Conservation (phyloP, 1,284 basidiomycete species). For the Fistulina hepatica region DNA sequence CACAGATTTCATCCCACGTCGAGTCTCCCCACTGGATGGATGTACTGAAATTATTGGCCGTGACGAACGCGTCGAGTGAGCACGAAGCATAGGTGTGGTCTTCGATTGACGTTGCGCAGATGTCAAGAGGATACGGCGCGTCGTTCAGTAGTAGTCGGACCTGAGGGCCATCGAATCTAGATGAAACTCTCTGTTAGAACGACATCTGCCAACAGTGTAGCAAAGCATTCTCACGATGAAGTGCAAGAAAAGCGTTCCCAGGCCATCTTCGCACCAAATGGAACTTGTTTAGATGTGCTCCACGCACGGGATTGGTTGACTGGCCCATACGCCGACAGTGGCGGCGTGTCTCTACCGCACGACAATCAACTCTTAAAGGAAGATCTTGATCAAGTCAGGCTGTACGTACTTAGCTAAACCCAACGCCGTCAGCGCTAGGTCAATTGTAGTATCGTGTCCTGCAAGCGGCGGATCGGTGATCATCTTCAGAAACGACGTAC, state of each 20-base stretch:
- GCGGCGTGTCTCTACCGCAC: constrained; percentile 22
- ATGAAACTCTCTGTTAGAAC: no score
- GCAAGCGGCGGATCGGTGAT: no score
- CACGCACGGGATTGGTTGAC: constrained; percentile 25
- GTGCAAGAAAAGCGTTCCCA: constrained; percentile 35
- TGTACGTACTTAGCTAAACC: constrained; percentile 28
- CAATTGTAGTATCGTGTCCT: constrained; percentile 40
- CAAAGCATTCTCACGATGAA: constrained; percentile 19
- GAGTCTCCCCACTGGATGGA: constrained; percentile 23
- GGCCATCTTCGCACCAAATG: constrained; percentile 35
- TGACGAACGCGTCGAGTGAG: constrained; percentile 27
- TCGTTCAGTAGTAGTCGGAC: constrained; percentile 36
- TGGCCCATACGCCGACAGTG: constrained; percentile 25
- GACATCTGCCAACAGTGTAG: constrained; percentile 1
- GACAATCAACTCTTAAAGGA: neutral
- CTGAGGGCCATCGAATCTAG: constrained; percentile 27
- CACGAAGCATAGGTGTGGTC: constrained; percentile 30
- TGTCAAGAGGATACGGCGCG: constrained; percentile 27
- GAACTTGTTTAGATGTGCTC: constrained; percentile 32
- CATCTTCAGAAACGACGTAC: no score
- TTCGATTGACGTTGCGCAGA: constrained; percentile 20
- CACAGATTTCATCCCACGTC: constrained; percentile 30
- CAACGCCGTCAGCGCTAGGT: constrained; percentile 32
- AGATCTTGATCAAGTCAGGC: neutral
- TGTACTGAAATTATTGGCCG: constrained; percentile 22